These are phyloP conservation scores for Allantophomopsis cytisporea DNA, from an alignment of 2,329 filamentous ascomycete species.

Conservation along the genomic window DNA sequence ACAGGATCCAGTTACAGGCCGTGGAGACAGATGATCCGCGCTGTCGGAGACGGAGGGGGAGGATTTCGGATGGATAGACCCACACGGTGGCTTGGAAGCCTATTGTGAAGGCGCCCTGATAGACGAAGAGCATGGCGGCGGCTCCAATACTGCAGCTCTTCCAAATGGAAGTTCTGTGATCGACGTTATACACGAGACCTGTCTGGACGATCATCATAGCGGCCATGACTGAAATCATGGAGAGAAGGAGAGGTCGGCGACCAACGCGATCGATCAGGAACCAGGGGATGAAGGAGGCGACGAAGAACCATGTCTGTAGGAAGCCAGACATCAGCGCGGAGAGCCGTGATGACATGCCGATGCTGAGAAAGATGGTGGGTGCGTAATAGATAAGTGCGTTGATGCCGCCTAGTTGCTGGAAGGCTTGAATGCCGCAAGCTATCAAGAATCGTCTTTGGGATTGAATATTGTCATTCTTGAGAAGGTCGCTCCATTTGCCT, in stretches of 20 bases:
- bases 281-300: slow-evolving; percentile 20
- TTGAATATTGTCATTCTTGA: slow-evolving; percentile 32
- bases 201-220: slow-evolving; percentile 26
- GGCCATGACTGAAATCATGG: slow-evolving; percentile 24
- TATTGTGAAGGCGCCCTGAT: slow-evolving; percentile 45
- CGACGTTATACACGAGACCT: slow-evolving; percentile 24
- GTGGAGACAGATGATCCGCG: slow-evolving; percentile 49
- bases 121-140: slow-evolving; percentile 40
- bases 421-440: slow-evolving; percentile 29
- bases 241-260: slow-evolving; percentile 53
- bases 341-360: slow-evolving; percentile 25
- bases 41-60: slow-evolving; percentile 41
- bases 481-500: slow-evolving; percentile 17
- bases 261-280: slow-evolving; percentile 33
- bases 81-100: slow-evolving; percentile 46
- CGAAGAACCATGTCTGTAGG: slow-evolving; percentile 28
- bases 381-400: slow-evolving; percentile 27
- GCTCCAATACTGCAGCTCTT: slow-evolving; percentile 22
- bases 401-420: slow-evolving; percentile 31
- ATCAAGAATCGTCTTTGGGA: slow-evolving; percentile 34
- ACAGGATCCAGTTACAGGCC: slow-evolving; percentile 33
- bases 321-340: slow-evolving; percentile 33
- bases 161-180: slow-evolving; percentile 19
- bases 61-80: slow-evolving; percentile 46
- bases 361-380: slow-evolving; percentile 29